Percentiles rank a stretch among this genome's conserved stretches.
Conservation (phyloP, 352 stramenopile genomes). For the Pythium scleroteichum region DNA sequence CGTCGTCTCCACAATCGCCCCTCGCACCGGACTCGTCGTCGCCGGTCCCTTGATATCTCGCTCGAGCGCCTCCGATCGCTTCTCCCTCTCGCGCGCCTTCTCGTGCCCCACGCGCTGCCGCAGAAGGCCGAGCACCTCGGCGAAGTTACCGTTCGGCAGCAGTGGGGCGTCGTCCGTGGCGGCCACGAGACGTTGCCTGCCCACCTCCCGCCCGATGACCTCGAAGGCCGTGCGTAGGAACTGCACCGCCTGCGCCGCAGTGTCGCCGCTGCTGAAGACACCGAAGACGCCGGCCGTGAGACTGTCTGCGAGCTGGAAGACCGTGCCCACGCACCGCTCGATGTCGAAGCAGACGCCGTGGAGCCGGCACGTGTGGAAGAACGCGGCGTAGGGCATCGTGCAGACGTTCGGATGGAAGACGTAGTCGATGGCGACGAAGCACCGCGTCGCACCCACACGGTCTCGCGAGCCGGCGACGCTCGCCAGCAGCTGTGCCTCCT, state of each 20-base stretch:
- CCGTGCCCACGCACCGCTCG: conserved; percentile 53
- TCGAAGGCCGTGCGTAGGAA: conserved; percentile 74
- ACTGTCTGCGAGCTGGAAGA: conserved; percentile 79
- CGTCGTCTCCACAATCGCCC: not conserved
- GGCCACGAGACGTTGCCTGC: conserved; percentile 33
- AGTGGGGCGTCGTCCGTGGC: conserved; percentile 16
- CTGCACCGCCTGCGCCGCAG: conserved; percentile 42
- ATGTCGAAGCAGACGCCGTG: conserved; percentile 90
- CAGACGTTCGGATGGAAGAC: conserved; percentile 78
- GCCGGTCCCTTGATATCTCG: not conserved
- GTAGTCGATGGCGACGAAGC: conserved; percentile 75
- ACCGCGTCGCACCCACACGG: conserved; percentile 32
- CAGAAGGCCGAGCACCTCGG: conserved; percentile 50
- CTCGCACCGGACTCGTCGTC: not conserved
- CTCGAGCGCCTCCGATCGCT: not conserved
- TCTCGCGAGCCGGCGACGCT: conserved; percentile 16
- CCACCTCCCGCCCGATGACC: conserved; percentile 69
- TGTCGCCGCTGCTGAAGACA: conserved; percentile 64
- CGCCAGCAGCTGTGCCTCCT: conserved; percentile 31
- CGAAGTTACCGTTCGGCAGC: conserved; percentile 51
- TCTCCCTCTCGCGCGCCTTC: conserved; percentile 28
- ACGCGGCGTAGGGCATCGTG: conserved; percentile 74
- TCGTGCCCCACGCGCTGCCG: conserved; percentile 39
- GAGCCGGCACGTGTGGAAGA: conserved; percentile 88
- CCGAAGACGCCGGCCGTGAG: conserved; percentile 80